Conservation (phyloP, 805 yeast species). For the Schizosaccharomyces osmophilus region DNA sequence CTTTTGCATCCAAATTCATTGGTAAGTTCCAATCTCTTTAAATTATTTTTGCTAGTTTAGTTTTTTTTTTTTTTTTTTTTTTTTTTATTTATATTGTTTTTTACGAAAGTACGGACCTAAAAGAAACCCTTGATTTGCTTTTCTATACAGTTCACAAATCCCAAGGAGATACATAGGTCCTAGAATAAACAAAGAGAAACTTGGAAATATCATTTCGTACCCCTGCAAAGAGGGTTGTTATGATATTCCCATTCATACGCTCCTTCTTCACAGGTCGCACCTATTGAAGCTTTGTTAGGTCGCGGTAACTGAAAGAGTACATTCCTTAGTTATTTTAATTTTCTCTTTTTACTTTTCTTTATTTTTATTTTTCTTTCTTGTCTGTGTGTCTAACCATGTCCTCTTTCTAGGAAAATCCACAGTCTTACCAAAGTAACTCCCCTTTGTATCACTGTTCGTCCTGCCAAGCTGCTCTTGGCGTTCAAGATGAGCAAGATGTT, state of each 20-base stretch:
- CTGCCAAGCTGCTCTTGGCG: not conserved
- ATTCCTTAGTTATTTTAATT: not conserved
- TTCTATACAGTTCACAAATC: not conserved
- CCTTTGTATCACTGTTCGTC: not conserved
- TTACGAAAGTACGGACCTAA: not conserved
- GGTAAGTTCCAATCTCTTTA: not conserved
- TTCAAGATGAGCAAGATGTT: not conserved
- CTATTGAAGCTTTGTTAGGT: too few relatives aligned
- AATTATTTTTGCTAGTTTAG: not conserved
- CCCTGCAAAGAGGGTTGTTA: not conserved
- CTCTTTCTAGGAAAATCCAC: too few relatives aligned
- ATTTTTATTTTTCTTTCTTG: too few relatives aligned
- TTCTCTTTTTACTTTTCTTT: too few relatives aligned
- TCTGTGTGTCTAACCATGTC: too few relatives aligned
- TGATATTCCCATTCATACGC: not conserved
- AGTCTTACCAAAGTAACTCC: not conserved
- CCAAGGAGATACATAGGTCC: not conserved
- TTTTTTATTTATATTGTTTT: not conserved
- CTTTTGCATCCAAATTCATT: not conserved
- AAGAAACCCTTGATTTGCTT: not conserved
- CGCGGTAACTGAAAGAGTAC: not conserved
- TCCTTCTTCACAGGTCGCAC: too few relatives aligned
- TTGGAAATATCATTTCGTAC: not conserved
- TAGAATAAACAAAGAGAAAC: not conserved
- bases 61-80: not conserved